phyloP scores from a whole-genome alignment of 176 grass and related monocot species.

The Cenchrus purpureus region DNA sequence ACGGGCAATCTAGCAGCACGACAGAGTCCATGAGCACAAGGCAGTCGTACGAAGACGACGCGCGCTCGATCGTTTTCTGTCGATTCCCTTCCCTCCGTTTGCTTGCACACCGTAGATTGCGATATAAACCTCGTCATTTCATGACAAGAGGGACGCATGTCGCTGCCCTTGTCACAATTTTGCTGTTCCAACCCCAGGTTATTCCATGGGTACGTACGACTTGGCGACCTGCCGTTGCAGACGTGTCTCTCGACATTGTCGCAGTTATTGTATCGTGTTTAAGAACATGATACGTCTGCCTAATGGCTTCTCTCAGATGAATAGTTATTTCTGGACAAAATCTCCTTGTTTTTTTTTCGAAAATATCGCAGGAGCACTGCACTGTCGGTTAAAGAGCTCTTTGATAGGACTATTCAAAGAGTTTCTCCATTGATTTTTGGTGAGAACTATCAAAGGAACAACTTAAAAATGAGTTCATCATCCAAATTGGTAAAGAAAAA shows the following conservation, averaged over 20 bases:
- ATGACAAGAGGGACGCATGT: not conserved
- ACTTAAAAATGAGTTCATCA: no score
- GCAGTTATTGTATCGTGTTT: not conserved
- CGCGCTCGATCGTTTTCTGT: not conserved
- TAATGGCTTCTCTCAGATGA: no score
- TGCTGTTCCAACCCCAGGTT: not conserved
- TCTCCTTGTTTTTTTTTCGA: no score
- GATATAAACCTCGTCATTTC: not conserved
- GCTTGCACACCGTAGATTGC: not conserved
- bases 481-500: no score
- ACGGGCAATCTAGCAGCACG: not conserved
- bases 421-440: no score
- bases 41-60: not conserved
- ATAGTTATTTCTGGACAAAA: no score
- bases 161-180: not conserved
- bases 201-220: slow-evolving; percentile 22
- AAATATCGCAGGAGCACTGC: no score
- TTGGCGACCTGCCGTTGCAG: not conserved
- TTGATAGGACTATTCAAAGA: no score
- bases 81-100: not conserved
- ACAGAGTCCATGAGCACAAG: not conserved
- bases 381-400: no score
- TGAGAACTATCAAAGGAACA: no score
- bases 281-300: no score
- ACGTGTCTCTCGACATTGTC: not conserved